Base-by-base conservation (phyloP, 768 basidiomycete genomes). In the Rhodotorula babjevae region DNA sequence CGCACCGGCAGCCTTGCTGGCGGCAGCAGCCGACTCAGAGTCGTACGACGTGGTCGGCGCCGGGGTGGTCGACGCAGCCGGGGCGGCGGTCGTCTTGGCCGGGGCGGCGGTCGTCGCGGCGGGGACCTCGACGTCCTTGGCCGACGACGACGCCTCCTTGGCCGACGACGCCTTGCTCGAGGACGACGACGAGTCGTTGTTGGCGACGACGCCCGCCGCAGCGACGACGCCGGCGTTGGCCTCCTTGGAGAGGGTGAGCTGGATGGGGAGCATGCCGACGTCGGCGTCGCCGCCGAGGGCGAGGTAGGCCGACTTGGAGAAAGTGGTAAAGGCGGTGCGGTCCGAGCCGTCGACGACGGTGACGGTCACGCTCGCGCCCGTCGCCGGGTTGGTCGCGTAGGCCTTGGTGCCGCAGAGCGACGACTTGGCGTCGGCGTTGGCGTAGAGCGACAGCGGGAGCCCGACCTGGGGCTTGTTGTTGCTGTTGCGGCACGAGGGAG, bases 261-360 rank as follows among this genome's bases (percentile, higher is more conserved):
- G 2, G 21, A 70, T 59, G 11, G 57, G 27, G 42, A 70, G 58
- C 42, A 65, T 58, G 27, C 69, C 69, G 21, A 23, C 15, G 55
- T 65, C 63, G 36, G 44, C 36, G 59, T 62, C 31, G 25, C 69
- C 69, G 27, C 69, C 69, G 31, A 70, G 69, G 10, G 58, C 29
- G 21, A 46, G n/a, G 57, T 53, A 70, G 0, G 69, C 63, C 11
- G 44, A 23, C 58, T 65, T 60, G 49, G 69, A 65, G 50, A 70
- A 61, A 23, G 63, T 70, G 29, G 69, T 55, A 27, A 61, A 70
- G 40, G 53, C 63, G 19, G 27, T 50, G 31, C 64, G 63, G 57
- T 70, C 59, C 21, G 69, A 65, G 31, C 57, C 63, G 49, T 70
- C 69, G 16, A 46, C 58, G 50, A 70, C 63, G 53, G 64, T 59